Evolutionary conservation across 768 basidiomycete species (phyloP).

Genomic region (Trametes gibbosa): DNA sequence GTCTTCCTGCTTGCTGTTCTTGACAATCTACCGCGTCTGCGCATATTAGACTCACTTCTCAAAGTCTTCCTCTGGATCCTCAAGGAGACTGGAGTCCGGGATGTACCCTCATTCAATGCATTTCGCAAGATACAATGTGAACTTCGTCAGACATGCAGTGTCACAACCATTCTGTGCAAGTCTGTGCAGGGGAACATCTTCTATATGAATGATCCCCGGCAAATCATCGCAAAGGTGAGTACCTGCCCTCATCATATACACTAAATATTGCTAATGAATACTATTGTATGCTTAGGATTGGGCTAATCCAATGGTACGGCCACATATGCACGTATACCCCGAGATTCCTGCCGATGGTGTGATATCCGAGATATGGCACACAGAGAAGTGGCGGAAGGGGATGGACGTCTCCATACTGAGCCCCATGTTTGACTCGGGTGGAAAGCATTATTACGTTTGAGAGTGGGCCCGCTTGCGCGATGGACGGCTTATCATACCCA

Average conservation of each 20-base stretch:
- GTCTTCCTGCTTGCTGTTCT: not conserved
- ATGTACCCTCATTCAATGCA: slow-evolving; percentile 7
- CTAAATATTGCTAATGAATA: not conserved
- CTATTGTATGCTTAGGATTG: slow-evolving; percentile 13
- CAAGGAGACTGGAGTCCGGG: slow-evolving; percentile 4
- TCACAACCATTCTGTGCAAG: not conserved
- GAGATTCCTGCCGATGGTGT: slow-evolving; percentile 11
- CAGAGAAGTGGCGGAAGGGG: slow-evolving; percentile 2
- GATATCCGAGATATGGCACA: slow-evolving; percentile 20
- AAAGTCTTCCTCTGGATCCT: slow-evolving; percentile 7
- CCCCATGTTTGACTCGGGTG: slow-evolving; percentile 15
- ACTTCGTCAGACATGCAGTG: not conserved
- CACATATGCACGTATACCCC: slow-evolving; percentile 16
- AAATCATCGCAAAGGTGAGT: not conserved
- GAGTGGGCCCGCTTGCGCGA: slow-evolving; percentile 9
- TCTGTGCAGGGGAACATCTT: slow-evolving; percentile 11
- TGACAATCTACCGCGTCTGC: slow-evolving; percentile 12
- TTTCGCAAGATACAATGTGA: slow-evolving; percentile 11
- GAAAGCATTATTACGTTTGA: slow-evolving; percentile 16
- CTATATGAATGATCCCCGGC: slow-evolving; percentile 11
- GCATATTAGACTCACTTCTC: slow-evolving; percentile 1
- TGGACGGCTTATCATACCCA: slow-evolving; percentile 18
- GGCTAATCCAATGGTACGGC: slow-evolving; percentile 11
- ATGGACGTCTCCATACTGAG: slow-evolving; percentile 2
- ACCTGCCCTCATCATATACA: not conserved